Evolutionary conservation across 352 stramenopile genomes (phyloP), one percentile per base, ranked within the genome.

Genomic region (Phytophthora fragariae): DNA sequence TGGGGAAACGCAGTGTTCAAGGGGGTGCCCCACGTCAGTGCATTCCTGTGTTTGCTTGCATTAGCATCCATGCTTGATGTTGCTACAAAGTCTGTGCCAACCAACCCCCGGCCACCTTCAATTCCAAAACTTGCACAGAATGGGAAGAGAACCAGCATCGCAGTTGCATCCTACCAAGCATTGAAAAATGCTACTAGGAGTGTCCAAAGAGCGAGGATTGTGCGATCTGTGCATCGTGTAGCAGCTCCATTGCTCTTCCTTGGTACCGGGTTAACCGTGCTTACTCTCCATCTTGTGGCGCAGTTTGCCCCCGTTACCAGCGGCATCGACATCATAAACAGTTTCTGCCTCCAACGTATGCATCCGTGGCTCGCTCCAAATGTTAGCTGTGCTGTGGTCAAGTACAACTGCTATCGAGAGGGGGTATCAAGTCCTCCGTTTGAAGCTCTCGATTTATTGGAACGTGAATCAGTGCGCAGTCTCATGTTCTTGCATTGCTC

Each of bases 401-500:
- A 81, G 12, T 73, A 76, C 53, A 80, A 84, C 60, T 86, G 77
- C 77, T 72, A 78, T 24, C 61, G 62, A 37, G 37, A 76, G 3
- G 47, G 57, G 19, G 62, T 81, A 4, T 41, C 35, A 0, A 65
- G 44, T 8, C 69, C 69, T 7, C 21, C 31, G 19, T 15, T 12
- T 12, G 12, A 7, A n/a, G 10, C n/a, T 3, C 21, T 69, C 1
- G n/a, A 29, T 35, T 44, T 11, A 7, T 67, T 85, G 31, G 71
- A 89, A 21, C 55, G 84, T 8, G 54, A 54, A 15, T 27, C 63
- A 21, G 37, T 76, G 12, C 57, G 19, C 14, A 75, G 59, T 8
- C 54, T 90, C 46, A 73, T 90, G 10, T 81, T 91, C 49, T 77
- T 68, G 17, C 82, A 90, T 67, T 91, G 84, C 41, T 57, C 73